These are phyloP conservation scores for Cadophora gregata DNA, from an alignment of 2,329 filamentous ascomycete species.

Conservation along the genomic window DNA sequence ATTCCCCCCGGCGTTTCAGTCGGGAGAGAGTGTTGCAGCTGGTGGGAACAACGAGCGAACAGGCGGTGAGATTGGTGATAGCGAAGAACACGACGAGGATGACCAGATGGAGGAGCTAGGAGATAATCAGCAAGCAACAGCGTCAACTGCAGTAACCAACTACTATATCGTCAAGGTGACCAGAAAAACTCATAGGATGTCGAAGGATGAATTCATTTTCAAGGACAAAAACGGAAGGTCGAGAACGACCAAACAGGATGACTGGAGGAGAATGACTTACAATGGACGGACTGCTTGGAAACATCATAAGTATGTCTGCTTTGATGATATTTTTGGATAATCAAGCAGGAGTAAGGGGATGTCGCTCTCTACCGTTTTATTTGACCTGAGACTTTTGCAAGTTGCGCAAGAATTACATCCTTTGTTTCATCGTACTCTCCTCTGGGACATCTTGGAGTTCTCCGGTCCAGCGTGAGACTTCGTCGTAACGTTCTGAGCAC, in stretches of 20 bases:
- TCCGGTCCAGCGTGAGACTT: slow-evolving; percentile 15
- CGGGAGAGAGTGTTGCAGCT: too few relatives aligned
- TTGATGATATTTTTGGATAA: not conserved
- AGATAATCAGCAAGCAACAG: not conserved
- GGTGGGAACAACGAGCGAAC: too few relatives aligned
- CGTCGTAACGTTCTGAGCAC: slow-evolving; percentile 21
- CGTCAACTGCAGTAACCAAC: not conserved
- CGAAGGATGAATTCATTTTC: not conserved
- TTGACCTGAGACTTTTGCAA: not conserved
- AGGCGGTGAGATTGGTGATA: too few relatives aligned
- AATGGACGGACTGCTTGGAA: not conserved
- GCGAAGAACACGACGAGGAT: not conserved
- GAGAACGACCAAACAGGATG: not conserved
- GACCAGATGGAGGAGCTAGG: not conserved
- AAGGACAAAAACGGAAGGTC: not conserved
- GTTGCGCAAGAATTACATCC: not conserved
- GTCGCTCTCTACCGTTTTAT: not conserved
- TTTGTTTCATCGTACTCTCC: slow-evolving; percentile 17
- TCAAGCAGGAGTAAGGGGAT: not conserved
- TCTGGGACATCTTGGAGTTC: slow-evolving; percentile 4
- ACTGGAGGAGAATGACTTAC: not conserved
- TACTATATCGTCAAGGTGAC: not conserved
- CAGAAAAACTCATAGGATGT: not conserved
- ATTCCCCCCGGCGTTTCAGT: too few relatives aligned
- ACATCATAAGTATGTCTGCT: not conserved